Conservation (phyloP, 345 rosid species). For the Salix exigua region DNA sequence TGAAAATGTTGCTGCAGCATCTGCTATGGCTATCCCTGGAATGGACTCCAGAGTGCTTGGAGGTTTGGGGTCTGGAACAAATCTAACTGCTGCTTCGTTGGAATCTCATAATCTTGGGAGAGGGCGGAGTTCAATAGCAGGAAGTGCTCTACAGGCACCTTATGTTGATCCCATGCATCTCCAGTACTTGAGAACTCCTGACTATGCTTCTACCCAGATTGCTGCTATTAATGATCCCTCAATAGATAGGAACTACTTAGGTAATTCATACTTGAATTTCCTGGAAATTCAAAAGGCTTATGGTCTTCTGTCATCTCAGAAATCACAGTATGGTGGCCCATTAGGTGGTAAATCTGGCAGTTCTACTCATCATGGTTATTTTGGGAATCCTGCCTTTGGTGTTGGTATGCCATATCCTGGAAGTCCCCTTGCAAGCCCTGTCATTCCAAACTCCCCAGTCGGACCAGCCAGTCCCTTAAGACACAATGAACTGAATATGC, state of each 20-base stretch:
- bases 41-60: slow-evolving; percentile 63
- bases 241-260: slow-evolving; percentile 37
- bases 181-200: slow-evolving; percentile 48
- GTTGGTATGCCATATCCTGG: slow-evolving; percentile 57
- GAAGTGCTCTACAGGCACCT: slow-evolving; percentile 24
- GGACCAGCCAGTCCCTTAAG: slow-evolving; percentile 50
- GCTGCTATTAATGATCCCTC: slow-evolving; percentile 41
- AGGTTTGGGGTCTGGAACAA: slow-evolving; percentile 39
- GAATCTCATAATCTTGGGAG: slow-evolving; percentile 44
- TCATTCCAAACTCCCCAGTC: slow-evolving; percentile 47
- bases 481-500: slow-evolving; percentile 46
- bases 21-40: slow-evolving; percentile 53
- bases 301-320: slow-evolving; percentile 43
- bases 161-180: slow-evolving; percentile 40
- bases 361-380: slow-evolving; percentile 33
- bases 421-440: slow-evolving; percentile 35
- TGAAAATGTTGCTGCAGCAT: slow-evolving; percentile 68
- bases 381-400: slow-evolving; percentile 48
- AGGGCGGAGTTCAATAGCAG: slow-evolving; percentile 37
- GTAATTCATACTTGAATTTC: slow-evolving; percentile 50
- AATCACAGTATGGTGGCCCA: slow-evolving; percentile 48
- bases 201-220: slow-evolving; percentile 47
- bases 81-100: slow-evolving; percentile 40
- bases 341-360: slow-evolving; percentile 43
- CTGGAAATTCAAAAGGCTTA: slow-evolving; percentile 49